These are phyloP conservation scores for Alternaria sp. DNA, from an alignment of 2,329 filamentous ascomycete genomes.

Conservation along the genomic window DNA sequence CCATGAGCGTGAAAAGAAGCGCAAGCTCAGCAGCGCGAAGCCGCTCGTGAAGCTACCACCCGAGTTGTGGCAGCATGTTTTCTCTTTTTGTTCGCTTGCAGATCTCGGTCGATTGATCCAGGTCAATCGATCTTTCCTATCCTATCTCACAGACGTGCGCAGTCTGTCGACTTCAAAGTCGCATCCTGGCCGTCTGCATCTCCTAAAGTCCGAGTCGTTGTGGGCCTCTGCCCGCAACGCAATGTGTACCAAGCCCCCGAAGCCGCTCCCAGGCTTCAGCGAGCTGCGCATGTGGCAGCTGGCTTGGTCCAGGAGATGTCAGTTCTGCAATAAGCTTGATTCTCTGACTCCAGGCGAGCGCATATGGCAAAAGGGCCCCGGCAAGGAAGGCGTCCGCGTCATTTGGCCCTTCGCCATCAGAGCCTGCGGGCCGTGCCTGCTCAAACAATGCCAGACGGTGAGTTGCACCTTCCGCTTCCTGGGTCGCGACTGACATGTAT, in stretches of 20 bases:
- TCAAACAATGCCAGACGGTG: conserved; percentile 69
- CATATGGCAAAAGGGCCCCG: conserved; percentile 67
- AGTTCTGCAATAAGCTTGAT: conserved; percentile 66
- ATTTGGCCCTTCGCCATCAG: conserved; percentile 76
- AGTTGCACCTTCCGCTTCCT: conserved; percentile 17
- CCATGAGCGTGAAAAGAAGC: conserved; percentile 40
- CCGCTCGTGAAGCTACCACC: conserved; percentile 57
- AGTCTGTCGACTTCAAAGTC: conserved; percentile 40
- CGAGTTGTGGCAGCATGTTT: conserved; percentile 74
- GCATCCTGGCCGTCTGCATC: conserved; percentile 39
- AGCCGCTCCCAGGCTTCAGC: conserved; percentile 67
- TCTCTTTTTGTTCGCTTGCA: conserved; percentile 69
- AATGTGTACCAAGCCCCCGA: conserved; percentile 71
- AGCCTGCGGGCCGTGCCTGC: conserved; percentile 71
- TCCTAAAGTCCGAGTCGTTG: conserved; percentile 67
- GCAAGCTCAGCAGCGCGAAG: conserved; percentile 30
- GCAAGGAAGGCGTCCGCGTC: conserved; percentile 63
- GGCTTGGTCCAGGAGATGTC: conserved; percentile 67
- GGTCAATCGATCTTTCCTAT: conserved; percentile 72
- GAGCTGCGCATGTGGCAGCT: conserved; percentile 82
- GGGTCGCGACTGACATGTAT: conserved; percentile 27
- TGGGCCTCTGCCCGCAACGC: conserved; percentile 73
- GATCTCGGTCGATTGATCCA: conserved; percentile 69
- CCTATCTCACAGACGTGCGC: conserved; percentile 47
- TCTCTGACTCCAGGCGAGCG: conserved; percentile 38